Base-by-base conservation (phyloP, 1,139 yeast species). In the Yamadazyma triangularis region DNA sequence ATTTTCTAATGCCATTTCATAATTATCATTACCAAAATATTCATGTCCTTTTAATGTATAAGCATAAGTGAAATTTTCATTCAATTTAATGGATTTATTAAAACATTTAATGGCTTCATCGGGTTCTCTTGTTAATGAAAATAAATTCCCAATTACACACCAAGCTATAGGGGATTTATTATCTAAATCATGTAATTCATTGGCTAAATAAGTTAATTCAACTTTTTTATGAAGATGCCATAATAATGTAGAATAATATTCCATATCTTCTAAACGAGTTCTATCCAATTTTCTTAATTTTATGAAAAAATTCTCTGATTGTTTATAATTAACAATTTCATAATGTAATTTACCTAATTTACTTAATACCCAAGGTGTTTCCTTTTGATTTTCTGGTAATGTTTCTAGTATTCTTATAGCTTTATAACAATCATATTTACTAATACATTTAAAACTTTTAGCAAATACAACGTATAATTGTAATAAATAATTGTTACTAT, bases 31-130 rank as follows among this genome's bases (percentile, higher is more conserved):
- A 4, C 91, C 75, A 25, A 87, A 79, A 50, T 76, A 79, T 57
- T 93, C 99, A 56, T 93, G 98, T 0, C 96, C 99, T 59, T 85
- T 88, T 35, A 93, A 67, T 0, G 97, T 89, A 51, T 86, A 84
- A 1, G 96, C 96, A 52, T 91, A 91, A 0, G 93, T 80, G 53
- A 86, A 85, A 15, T 62, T 64, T n/a, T 79, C 77, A 48, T 85
- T 80, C 13, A 83, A 53, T 38, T 77, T 77, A 3, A 79, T 73
- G 1, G 97, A 91, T 39, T 88, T 77, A 40, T 78, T 77, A 57
- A 93, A 88, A 50, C 96, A 87, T 48, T 79, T 79, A 26, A 89
- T 78, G 0, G 98, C 96, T 51, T 86, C 95, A 41, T 85, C 95
- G 3, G 94, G 85, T 47, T 91, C 96, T 40, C 87, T 69, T 24